These are phyloP conservation scores for Paraphaeosphaeria sporulosa DNA, from an alignment of 2,329 filamentous ascomycete genomes.

Conservation along the genomic window DNA sequence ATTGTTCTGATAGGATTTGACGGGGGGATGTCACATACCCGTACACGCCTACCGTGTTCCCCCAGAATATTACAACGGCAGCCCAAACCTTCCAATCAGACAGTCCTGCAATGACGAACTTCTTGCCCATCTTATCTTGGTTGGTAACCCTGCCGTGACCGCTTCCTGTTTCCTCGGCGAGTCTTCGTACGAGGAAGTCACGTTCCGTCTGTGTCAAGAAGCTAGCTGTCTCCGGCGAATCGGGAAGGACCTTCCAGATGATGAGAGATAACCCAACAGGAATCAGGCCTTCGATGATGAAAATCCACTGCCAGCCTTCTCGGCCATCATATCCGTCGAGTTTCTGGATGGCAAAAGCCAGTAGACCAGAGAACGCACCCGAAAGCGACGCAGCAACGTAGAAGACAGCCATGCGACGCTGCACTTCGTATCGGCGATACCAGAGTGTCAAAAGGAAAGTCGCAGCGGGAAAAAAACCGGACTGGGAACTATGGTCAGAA, in stretches of 20 bases:
- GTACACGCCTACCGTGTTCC: constrained; percentile 47
- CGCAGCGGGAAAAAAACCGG: constrained; percentile 71
- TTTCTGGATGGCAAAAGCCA: constrained; percentile 44
- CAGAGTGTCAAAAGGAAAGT: constrained; percentile 51
- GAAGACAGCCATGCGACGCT: constrained; percentile 46
- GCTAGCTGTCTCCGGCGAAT: constrained; percentile 54
- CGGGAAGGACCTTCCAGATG: constrained; percentile 63
- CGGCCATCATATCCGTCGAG: constrained; percentile 38
- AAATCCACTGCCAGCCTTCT: constrained; percentile 47
- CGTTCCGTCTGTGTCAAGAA: constrained; percentile 46
- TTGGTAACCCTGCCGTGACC: constrained; percentile 56
- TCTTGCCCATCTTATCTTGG: constrained; percentile 57
- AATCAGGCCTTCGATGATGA: constrained; percentile 40
- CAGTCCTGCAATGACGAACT: constrained; percentile 59
- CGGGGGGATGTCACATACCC: constrained; percentile 30
- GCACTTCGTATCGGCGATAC: constrained; percentile 46
- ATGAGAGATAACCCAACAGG: constrained; percentile 50
- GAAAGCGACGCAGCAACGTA: constrained; percentile 44
- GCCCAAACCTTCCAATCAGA: constrained; percentile 48
- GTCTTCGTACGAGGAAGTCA: constrained; percentile 40
- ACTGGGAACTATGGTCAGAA: constrained; percentile 35
- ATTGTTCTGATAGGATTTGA: not conserved
- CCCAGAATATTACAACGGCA: constrained; percentile 49
- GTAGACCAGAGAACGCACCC: constrained; percentile 46
- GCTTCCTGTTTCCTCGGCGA: constrained; percentile 53